Conservation (phyloP, 2,329 filamentous ascomycete genomes). For the Botrytis hyacinthi region DNA sequence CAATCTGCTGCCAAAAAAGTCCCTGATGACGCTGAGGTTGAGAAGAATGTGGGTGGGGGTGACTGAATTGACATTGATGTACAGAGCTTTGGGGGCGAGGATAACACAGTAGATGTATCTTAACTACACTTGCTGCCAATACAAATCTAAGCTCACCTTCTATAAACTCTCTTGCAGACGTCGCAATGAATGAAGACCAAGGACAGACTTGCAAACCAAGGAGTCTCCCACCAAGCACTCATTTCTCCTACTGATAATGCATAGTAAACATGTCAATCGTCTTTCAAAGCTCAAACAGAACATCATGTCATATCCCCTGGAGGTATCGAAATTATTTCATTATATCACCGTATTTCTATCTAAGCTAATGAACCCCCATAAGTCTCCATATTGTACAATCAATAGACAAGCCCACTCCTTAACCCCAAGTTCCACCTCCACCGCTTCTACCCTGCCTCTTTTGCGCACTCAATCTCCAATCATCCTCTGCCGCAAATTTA, state of each 20-base stretch:
- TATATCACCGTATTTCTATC: not conserved
- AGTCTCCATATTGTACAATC: not conserved
- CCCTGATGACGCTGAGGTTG: too few relatives aligned
- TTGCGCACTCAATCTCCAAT: conserved; percentile 91
- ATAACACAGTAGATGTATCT: too few relatives aligned
- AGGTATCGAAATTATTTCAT: conserved; percentile 7
- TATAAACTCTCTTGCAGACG: not conserved
- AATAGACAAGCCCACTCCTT: not conserved
- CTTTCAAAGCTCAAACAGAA: not conserved
- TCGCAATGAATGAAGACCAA: not conserved
- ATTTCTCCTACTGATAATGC: not conserved
- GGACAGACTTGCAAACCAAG: not conserved
- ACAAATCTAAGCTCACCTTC: too few relatives aligned
- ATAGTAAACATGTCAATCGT: not conserved
- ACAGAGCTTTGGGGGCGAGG: too few relatives aligned
- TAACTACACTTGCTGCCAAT: too few relatives aligned
- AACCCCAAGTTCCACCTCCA: conserved; percentile 92
- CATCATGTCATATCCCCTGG: too few relatives aligned
- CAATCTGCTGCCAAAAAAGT: too few relatives aligned
- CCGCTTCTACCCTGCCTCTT: conserved; percentile 79
- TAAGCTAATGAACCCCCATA: not conserved
- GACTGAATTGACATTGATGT: too few relatives aligned
- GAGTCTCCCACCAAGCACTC: not conserved
- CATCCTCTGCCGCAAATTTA: conserved; percentile 86
- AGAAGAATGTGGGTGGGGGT: too few relatives aligned